Base-by-base conservation (phyloP, 1,139 yeast genomes). In the Geotrichum aggregatum region DNA sequence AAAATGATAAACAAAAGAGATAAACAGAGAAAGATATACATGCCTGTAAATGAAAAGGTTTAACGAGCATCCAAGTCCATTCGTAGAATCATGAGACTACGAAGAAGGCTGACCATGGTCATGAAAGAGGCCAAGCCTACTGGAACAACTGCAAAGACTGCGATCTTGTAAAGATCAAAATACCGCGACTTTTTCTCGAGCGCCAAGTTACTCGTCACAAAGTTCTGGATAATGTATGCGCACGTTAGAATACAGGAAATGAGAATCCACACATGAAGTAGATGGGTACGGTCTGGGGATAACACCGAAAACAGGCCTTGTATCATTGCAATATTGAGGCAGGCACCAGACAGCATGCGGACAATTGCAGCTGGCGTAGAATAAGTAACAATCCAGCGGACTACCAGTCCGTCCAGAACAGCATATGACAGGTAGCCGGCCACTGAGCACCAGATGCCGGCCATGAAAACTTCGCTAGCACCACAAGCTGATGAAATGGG, bases 61-160 rank as follows among this genome's bases (percentile, higher is more conserved):
- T 36, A 24, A 14, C 14, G 11, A 13, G 34, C 47, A 54, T 82
- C 87, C 16, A 85, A 75, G 61, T 86, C 95, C 53, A 87, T 71
- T 54, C 95, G 76, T 47, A 88, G 74, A 38, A 89, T 86, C 61
- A 89, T 74, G 48, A 89, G 68, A 50, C 88, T 80, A 57, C 97
- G 72, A 30, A 89, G 71, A 47, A 91, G 71, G 0, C 91, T 94
- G 28, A 89, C 74, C 96, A 91, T 88, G 3, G 98, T 89, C 26
- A 91, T 71, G 63, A 92, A 92, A 62, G 97, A 87, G 2, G 98
- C 97, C 56, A 92, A 64, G 0, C 98, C 98, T 22, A 92, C 91
- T 0, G 98, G 98, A 4, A 92, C 96, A 50, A 92, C 98, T 1
- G 98, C 97, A 73, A 87, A 92, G 0, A 92, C 97, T 1, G 87